Evolutionary conservation across 345 rosid species (phyloP).

Genomic region (Melastoma malabathricum): DNA sequence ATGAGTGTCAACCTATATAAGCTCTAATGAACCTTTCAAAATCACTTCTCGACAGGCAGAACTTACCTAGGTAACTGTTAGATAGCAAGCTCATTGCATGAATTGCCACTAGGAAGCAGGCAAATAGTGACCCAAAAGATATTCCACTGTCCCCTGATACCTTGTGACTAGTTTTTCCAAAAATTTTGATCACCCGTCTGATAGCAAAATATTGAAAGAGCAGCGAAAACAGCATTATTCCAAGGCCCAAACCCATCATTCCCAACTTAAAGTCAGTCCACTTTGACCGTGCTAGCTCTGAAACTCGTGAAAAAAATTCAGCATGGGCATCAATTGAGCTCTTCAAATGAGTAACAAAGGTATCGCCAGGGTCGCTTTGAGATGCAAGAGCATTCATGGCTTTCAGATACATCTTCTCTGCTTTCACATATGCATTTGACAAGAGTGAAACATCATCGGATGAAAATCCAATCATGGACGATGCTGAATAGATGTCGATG

Average conservation of each 20-base stretch:
- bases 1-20: constrained; percentile 5
- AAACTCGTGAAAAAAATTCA: constrained; percentile 50
- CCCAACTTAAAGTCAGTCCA: constrained; percentile 88
- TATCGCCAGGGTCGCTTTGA: constrained; percentile 20
- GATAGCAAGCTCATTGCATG: constrained; percentile 89
- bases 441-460: constrained; percentile 52
- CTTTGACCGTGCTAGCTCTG: constrained; percentile 79
- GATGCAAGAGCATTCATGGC: constrained; percentile 15
- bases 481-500: constrained; percentile 71
- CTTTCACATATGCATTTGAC: constrained; percentile 48
- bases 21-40: no score
- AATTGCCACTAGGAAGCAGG: constrained; percentile 36
- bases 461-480: constrained; percentile 92
- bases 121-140: constrained; percentile 29
- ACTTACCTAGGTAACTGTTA: constrained; percentile 86
- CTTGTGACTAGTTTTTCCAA: constrained; percentile 10
- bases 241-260: constrained; percentile 72
- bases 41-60: background rate
- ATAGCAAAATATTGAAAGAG: constrained; percentile 30
- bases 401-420: constrained; percentile 39
- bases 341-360: constrained; percentile 21
- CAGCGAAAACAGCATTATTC: constrained; percentile 47
- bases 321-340: constrained; percentile 45
- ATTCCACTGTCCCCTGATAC: constrained; percentile 23
- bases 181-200: constrained; percentile 17